Percentiles rank a stretch among this genome's conserved stretches.
Conservation (phyloP, 176 grass and related monocot species). For the Melocanna baccifera region DNA sequence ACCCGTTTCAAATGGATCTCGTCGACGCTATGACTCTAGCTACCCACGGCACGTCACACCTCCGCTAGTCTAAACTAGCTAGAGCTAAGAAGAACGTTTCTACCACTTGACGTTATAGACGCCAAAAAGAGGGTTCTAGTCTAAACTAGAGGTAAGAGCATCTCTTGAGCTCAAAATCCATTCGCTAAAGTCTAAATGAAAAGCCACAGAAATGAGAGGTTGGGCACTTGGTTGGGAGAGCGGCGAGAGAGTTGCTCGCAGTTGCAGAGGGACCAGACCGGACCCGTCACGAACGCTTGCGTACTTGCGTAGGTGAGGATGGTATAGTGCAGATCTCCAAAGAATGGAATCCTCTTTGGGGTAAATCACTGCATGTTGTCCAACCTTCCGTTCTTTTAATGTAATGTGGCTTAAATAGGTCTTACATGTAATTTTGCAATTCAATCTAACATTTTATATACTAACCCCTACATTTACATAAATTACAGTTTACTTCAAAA, state of each 20-base stretch:
- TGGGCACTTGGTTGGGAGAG: background rate
- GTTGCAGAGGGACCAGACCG: too few relatives aligned
- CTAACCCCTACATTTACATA: too few relatives aligned
- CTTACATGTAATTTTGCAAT: too few relatives aligned
- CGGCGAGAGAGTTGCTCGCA: too few relatives aligned
- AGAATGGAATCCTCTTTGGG: background rate
- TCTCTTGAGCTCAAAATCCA: background rate
- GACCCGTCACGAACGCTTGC: background rate
- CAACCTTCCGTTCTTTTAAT: too few relatives aligned
- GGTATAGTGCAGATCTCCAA: background rate
- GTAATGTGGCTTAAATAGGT: too few relatives aligned
- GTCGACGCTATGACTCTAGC: background rate
- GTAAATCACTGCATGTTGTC: too few relatives aligned
- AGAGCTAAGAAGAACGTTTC: background rate
- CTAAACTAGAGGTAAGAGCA: background rate
- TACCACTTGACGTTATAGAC: background rate
- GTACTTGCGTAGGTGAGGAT: background rate
- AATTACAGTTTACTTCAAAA: too few relatives aligned
- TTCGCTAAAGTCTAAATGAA: background rate
- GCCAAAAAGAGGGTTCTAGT: too few relatives aligned
- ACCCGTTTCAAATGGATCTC: background rate
- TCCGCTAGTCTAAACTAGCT: background rate
- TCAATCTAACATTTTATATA: too few relatives aligned
- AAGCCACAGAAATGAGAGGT: background rate
- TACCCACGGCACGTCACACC: background rate